phyloP scores from a whole-genome alignment of 1,284 basidiomycete species.

The Rhodotorula glutinis region DNA sequence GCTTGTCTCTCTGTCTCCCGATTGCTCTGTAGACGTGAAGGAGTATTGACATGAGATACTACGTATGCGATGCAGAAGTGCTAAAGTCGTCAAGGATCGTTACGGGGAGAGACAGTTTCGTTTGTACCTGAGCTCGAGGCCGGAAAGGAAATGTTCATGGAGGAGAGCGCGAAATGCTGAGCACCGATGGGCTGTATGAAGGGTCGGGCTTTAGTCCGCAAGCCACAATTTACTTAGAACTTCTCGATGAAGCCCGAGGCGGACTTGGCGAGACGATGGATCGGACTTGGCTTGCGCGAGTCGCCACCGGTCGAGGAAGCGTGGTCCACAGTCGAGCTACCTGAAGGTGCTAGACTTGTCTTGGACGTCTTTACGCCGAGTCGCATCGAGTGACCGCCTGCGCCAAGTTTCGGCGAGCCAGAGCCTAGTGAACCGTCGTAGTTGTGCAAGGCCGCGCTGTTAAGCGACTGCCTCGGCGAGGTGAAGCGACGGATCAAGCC shows the following conservation, averaged over 20 bases:
- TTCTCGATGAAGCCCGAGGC: constrained; percentile 4
- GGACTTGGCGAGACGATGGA: constrained; percentile 69
- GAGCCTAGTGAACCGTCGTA: not conserved
- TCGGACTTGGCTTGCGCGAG: constrained; percentile 56
- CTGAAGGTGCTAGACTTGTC: not conserved
- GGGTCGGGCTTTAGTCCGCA: not conserved
- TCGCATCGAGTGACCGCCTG: not conserved
- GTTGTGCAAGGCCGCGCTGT: not conserved
- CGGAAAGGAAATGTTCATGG: too few species aligned
- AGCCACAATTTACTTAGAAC: not conserved
- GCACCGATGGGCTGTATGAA: not conserved
- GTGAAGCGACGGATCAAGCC: constrained; percentile 25
- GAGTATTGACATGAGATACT: too few species aligned
- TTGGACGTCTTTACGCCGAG: constrained; percentile 1
- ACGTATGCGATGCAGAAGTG: too few species aligned
- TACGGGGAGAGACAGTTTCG: too few species aligned
- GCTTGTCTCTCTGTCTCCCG: too few species aligned
- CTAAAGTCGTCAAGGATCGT: too few species aligned
- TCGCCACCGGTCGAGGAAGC: not conserved
- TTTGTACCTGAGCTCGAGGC: too few species aligned
- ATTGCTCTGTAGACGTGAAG: too few species aligned
- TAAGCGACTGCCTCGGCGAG: constrained; percentile 13
- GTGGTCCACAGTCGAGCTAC: not conserved
- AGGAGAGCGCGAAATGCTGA: not conserved
- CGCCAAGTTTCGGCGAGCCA: not conserved